These are phyloP conservation scores for Seiridium cupressi DNA, from an alignment of 2,329 filamentous ascomycete genomes.

Conservation along the genomic window DNA sequence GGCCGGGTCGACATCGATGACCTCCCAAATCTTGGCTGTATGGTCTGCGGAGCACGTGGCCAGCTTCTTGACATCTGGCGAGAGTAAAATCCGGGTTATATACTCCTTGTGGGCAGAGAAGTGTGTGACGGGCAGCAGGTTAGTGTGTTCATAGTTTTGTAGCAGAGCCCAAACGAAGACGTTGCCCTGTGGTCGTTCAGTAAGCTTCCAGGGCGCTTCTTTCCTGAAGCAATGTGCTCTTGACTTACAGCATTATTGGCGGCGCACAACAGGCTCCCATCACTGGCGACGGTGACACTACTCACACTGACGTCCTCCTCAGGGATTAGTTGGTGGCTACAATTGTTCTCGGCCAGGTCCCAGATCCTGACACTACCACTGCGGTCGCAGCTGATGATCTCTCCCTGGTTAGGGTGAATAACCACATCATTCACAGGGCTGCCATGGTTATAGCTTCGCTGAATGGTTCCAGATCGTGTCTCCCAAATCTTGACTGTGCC, in stretches of 20 bases:
- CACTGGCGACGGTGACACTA: slow-evolving; percentile 92
- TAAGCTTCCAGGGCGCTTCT: neutral
- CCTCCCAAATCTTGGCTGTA: slow-evolving; percentile 93
- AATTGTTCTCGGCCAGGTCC: slow-evolving; percentile 96
- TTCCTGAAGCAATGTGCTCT: neutral
- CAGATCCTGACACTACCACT: slow-evolving; percentile 91
- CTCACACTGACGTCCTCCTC: slow-evolving; percentile 93
- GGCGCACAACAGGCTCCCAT: slow-evolving; percentile 88
- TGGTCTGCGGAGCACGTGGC: slow-evolving; percentile 94
- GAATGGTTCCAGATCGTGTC: slow-evolving; percentile 78
- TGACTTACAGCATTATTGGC: slow-evolving; percentile 78
- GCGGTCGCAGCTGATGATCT: slow-evolving; percentile 94
- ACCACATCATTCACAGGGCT: slow-evolving; percentile 94
- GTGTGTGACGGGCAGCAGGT: slow-evolving; percentile 81
- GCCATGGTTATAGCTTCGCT: slow-evolving; percentile 90
- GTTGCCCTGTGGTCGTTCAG: slow-evolving; percentile 65
- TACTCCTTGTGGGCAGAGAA: slow-evolving; percentile 91
- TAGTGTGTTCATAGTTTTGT: slow-evolving; percentile 77
- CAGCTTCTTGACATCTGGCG: slow-evolving; percentile 89
- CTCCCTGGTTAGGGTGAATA: slow-evolving; percentile 98
- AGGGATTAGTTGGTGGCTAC: slow-evolving; percentile 91
- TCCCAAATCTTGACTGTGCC: slow-evolving; percentile 98
- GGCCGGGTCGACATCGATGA: slow-evolving; percentile 63
- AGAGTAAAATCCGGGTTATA: slow-evolving; percentile 87
- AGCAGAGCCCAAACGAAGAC: slow-evolving; percentile 97